phyloP scores from a whole-genome alignment of 2,329 filamentous ascomycete genomes.

The Pseudogymnoascus verrucosus region DNA sequence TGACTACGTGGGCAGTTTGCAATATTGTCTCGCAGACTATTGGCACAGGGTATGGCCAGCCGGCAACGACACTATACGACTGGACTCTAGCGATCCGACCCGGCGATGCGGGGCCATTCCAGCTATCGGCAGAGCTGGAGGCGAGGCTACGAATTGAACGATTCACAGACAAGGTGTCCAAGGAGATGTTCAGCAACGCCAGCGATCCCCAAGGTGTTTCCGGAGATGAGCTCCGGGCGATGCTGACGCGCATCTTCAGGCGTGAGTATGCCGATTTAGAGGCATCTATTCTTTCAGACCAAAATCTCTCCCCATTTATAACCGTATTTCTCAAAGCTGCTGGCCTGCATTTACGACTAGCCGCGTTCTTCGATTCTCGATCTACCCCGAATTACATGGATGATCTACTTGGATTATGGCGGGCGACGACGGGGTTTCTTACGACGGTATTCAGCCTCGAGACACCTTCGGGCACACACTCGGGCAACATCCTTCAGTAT shows the following conservation, averaged over 20 bases:
- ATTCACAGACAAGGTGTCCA: conserved; percentile 70
- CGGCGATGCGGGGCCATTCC: conserved; percentile 51
- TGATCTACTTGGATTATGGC: conserved; percentile 68
- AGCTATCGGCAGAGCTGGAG: conserved; percentile 54
- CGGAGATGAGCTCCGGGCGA: conserved; percentile 58
- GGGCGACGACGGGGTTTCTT: conserved; percentile 61
- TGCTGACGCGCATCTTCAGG: conserved; percentile 58
- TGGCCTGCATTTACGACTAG: conserved; percentile 65
- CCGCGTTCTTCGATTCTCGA: conserved; percentile 74
- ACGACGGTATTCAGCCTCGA: conserved; percentile 50
- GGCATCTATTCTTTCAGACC: conserved; percentile 47
- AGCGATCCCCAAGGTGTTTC: conserved; percentile 63
- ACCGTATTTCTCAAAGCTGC: conserved; percentile 65
- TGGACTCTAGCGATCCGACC: conserved; percentile 59
- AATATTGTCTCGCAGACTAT: conserved; percentile 77
- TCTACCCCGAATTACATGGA: conserved; percentile 63
- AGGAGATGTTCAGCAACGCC: conserved; percentile 71
- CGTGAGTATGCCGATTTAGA: conserved; percentile 57
- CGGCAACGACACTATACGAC: conserved; percentile 69
- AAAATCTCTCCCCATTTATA: conserved; percentile 49
- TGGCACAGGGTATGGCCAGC: conserved; percentile 77
- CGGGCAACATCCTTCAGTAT: conserved; percentile 47
- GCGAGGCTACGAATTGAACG: conserved; percentile 63
- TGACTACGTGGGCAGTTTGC: conserved; percentile 76
- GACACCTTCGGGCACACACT: conserved; percentile 39